Evolutionary conservation across 106 monocot genomes (phyloP), one percentile per base, ranked within the genome.

Genomic region (Acorus gramineus): DNA sequence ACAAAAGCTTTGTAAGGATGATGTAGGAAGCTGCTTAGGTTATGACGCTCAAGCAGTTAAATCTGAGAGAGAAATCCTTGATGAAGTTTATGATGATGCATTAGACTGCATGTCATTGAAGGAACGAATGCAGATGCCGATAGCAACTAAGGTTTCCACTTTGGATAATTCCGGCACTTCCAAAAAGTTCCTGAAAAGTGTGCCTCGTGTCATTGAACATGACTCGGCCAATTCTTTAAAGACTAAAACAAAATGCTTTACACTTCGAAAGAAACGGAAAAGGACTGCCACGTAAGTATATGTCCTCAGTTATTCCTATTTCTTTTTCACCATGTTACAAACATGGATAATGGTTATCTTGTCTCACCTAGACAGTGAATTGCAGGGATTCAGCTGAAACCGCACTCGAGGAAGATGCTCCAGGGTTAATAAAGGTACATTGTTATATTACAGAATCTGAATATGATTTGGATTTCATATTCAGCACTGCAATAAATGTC

Each of bases 361-460:
- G 44, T 60, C n/a, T 42, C 56, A 4, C 4, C 55, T 47, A 44
- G 43, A 52, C 54, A 53, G n/a, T 57, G 3, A 28, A 28, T 28
- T 76, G 59, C 82, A 93, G 93, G 83, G 78, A 85, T 79, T 96
- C 87, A 1, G 80, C 83, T 44, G 87, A 96, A 74, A 71, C 64
- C 48, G 95, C 95, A 51, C 82, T 96, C 7, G 85, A 91, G 69
- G 95, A 96, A 87, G 95, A 96, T 91, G 90, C 90, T 74, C 95
- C 95, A 28, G 90, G 82, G 74, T 87, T 96, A 72, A 71, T 96
- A 46, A 73, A 91, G 87, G 95, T 91, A 59, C 4, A 62, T 8
- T 48, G 42, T 46, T 3, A 8, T 52, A 48, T 56, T 6, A 28
- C 28, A 28, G 10, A 42, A 4, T 69, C 43, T 62, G 9, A 69